Evolutionary conservation across 1,284 basidiomycete species (phyloP), one percentile per base, ranked within the genome.

Genomic region (Trametes polyzona): DNA sequence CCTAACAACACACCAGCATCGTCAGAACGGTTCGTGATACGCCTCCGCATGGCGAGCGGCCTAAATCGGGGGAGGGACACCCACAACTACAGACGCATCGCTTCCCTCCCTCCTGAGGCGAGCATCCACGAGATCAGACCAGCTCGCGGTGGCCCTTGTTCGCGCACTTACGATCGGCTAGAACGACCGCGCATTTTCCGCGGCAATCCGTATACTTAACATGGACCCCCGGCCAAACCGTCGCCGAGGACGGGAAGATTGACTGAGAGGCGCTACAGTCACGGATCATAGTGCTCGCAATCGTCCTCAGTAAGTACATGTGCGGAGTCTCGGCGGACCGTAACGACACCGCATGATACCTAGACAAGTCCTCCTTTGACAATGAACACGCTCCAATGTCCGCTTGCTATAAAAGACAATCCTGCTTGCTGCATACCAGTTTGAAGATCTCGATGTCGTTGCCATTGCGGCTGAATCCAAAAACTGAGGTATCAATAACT

Each of bases 301-400:
- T 63, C 33, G 16, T 17, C 16, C 58, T 58, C 8, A 46, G 55
- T 16, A 55, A 60, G 42, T 51, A 63, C 35, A 16, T 47, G 27
- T 17, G 59, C 16, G n/a, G n/a, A n/a, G 50, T 54, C 8, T 21
- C 23, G 1, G 16, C 21, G 29, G 30, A 32, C 39, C 24, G 29
- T 6, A 27, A 23, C 43, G 30, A 32, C 30, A 7, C 54, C 9
- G 23, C 36, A 4, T 26, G 27, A 8, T 29, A 59, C 19, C 16
- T 52, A 32, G 23, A 48, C 10, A 32, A 41, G n/a, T 36, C 54
- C 4, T 14, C 23, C n/a, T 11, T 39, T n/a, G n/a, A 9, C 11
- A n/a, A n/a, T n/a, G n/a, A n/a, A n/a, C n/a, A n/a, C n/a, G n/a
- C n/a, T n/a, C n/a, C n/a, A n/a, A n/a, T n/a, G n/a, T n/a, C n/a